Base-by-base conservation (phyloP, 331 rosid species). In the Erythrophleum ivorense region DNA sequence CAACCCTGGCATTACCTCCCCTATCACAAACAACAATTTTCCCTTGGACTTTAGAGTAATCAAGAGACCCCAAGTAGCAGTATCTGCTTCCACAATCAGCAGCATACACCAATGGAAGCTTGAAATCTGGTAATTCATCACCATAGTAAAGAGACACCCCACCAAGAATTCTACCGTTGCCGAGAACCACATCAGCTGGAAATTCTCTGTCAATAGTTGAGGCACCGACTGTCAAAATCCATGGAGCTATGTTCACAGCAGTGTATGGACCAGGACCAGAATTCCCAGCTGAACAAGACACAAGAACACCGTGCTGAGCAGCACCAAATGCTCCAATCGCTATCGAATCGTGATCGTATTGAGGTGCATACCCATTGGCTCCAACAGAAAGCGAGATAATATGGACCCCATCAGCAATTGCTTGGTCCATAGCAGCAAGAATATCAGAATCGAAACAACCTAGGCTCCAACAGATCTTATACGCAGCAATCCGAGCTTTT, bases 391-490 rank as follows among this genome's bases (percentile, higher is more conserved):
- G 94, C 0, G 98, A 95, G 33, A 95, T 95, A 3, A 95, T 59
- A 69, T 93, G 89, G 15, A 93, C 97, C 0, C 97, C 98, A 64
- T 95, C 97, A 3, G 91, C 64, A 24, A 95, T 86, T 4, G 99
- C 99, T 75, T 91, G 92, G 81, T 95, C 97, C 94, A 95, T 89
- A 29, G 99, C 97, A 40, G 98, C 99, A 18, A 91, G 91, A n/a
- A 95, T 95, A 52, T 95, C 94, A 6, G 98, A 95, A 31, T 95
- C 97, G 48, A 75, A 95, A 55, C 98, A 95, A 1, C 99, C 98
- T 2, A 48, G 15, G 0, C 21, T 4, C 99, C 99, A 95, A 67
- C 99, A 95, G 86, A 95, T 90, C 54, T 95, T 95, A 75, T 95
- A 95, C 3, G 90, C 94, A 2, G 97, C 98, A 59, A 95, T 91